These are phyloP conservation scores for Pontederia paniculata DNA, from an alignment of 176 grass and related monocot species.

Conservation along the genomic window DNA sequence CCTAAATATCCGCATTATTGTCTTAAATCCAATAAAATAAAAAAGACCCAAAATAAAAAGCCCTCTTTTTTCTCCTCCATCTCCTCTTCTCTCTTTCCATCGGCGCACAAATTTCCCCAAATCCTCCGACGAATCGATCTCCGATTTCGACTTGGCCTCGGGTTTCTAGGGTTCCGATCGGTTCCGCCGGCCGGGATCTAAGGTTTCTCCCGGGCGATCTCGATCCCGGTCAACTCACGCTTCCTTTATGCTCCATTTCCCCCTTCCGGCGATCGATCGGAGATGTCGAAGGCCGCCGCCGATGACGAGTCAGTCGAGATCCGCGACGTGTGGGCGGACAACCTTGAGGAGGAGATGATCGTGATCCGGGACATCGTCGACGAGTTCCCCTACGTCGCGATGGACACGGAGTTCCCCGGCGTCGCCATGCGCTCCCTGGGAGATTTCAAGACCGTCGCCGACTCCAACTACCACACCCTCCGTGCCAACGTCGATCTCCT, in stretches of 20 bases:
- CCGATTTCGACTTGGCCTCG: too few species aligned
- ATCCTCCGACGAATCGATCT: too few species aligned
- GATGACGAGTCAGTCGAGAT: not conserved
- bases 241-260: not conserved
- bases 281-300: not conserved
- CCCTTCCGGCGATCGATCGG: not conserved
- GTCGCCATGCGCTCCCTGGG: not conserved
- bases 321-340: constrained; percentile 1
- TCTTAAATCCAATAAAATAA: too few species aligned
- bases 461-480: not conserved
- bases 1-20: too few species aligned
- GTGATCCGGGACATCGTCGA: constrained; percentile 4
- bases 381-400: not conserved
- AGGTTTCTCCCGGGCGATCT: too few species aligned
- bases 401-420: constrained; percentile 3
- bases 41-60: too few species aligned
- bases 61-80: too few species aligned
- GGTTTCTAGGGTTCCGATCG: too few species aligned
- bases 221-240: not conserved
- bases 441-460: constrained; percentile 3
- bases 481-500: constrained; percentile 4
- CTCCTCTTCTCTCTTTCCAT: too few species aligned
- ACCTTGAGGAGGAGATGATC: not conserved
- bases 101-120: too few species aligned
- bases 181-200: too few species aligned